Evolutionary conservation across 2,329 filamentous ascomycete genomes (phyloP).

Genomic region (Hortaea werneckii): DNA sequence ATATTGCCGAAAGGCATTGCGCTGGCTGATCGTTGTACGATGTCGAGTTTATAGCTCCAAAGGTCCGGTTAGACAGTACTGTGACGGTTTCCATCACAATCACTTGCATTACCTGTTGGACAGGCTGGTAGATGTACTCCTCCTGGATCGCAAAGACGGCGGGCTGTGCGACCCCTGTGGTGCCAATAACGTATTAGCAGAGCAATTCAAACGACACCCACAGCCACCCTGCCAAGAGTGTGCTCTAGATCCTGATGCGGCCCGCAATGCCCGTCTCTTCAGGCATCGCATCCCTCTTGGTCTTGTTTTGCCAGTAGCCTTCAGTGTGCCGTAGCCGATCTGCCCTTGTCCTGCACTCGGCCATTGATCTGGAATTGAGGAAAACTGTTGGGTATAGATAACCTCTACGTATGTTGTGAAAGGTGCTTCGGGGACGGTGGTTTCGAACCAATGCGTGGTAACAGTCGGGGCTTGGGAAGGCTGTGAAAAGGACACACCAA

Average conservation of each 20-base stretch:
- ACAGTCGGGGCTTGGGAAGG: constrained; percentile 11
- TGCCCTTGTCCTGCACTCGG: constrained; percentile 14
- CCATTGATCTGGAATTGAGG: constrained; percentile 18
- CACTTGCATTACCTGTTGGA: constrained; percentile 12
- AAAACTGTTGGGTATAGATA: constrained; percentile 24
- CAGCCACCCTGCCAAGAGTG: too few species aligned
- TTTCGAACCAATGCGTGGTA: constrained; percentile 16
- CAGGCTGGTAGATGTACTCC: constrained; percentile 11
- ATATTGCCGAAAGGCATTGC: not conserved
- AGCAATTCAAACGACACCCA: constrained; percentile 3
- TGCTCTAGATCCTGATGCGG: constrained; percentile 5
- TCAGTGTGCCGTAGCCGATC: constrained; percentile 21
- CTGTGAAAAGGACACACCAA: constrained; percentile 3
- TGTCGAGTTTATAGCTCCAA: not conserved
- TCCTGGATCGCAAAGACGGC: constrained; percentile 13
- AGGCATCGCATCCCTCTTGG: constrained; percentile 1
- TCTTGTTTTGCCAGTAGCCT: not conserved
- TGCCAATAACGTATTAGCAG: constrained; percentile 9
- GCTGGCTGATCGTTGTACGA: not conserved
- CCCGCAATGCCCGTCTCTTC: constrained; percentile 14
- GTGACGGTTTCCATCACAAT: constrained; percentile 10
- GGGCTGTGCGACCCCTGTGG: constrained; percentile 5
- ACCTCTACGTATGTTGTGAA: constrained; percentile 14
- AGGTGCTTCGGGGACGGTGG: constrained; percentile 3
- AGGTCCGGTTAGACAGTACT: constrained; percentile 3